Percentiles rank a stretch among this genome's conserved stretches.
These are phyloP conservation scores for Macrocybe gigantea DNA, from an alignment of 768 basidiomycete genomes.

Conservation along the genomic window DNA sequence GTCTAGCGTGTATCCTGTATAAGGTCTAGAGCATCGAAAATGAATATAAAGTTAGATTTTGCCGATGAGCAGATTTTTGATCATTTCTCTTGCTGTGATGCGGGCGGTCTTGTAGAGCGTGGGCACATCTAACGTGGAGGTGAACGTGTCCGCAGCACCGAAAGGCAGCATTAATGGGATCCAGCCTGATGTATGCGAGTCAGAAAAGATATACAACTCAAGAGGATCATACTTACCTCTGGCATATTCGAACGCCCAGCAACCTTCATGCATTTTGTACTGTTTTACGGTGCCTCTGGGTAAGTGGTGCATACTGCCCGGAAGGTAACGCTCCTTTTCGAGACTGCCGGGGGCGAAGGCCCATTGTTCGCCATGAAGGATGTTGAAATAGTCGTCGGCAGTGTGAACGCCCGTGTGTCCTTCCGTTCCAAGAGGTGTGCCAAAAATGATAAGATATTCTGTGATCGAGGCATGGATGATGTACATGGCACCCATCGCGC, in stretches of 20 bases:
- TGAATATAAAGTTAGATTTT: slow-evolving; percentile 57
- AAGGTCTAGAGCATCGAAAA: too few relatives aligned
- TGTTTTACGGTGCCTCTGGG: slow-evolving; percentile 85
- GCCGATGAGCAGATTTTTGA: slow-evolving; percentile 72
- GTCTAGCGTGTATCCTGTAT: too few relatives aligned
- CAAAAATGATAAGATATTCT: slow-evolving; percentile 95
- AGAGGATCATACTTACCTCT: slow-evolving; percentile 49
- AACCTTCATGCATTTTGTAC: slow-evolving; percentile 96
- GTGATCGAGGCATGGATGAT: slow-evolving; percentile 95
- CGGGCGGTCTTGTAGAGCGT: slow-evolving; percentile 75
- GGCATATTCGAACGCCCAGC: slow-evolving; percentile 94
- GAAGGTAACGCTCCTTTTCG: slow-evolving; percentile 77
- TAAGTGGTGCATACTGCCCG: slow-evolving; percentile 83
- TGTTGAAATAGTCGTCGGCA: slow-evolving; percentile 98
- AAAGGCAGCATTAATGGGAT: slow-evolving; percentile 97
- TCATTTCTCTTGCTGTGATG: slow-evolving; percentile 80
- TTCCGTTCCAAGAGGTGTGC: slow-evolving; percentile 94
- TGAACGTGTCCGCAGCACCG: slow-evolving; percentile 78
- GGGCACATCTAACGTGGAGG: slow-evolving; percentile 84
- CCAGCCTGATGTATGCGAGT: slow-evolving; percentile 66
- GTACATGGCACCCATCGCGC: slow-evolving; percentile 98
- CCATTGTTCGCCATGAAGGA: slow-evolving; percentile 92
- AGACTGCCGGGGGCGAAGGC: slow-evolving; percentile 80
- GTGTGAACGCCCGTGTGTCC: slow-evolving; percentile 93
- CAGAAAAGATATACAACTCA: background rate